phyloP scores from a whole-genome alignment of 208 protist genomes.

The Trypanosoma cruzi region DNA sequence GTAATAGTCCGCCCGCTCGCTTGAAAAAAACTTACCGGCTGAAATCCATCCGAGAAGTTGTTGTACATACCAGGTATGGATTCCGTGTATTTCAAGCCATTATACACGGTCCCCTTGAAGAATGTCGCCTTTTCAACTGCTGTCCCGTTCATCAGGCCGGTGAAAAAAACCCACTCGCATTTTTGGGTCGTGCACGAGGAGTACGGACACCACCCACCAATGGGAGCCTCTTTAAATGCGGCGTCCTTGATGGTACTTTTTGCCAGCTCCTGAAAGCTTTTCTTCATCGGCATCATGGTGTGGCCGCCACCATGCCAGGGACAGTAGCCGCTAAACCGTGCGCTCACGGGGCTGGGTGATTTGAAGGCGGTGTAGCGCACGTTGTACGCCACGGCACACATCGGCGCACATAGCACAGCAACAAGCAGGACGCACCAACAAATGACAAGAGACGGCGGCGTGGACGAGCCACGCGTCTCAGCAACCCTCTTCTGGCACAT shows the following conservation, averaged over 20 bases:
- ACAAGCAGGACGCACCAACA: constrained; percentile 10
- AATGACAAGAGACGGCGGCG: not conserved
- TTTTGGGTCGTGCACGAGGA: constrained; percentile 37
- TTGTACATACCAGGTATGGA: constrained; percentile 21
- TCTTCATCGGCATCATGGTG: constrained; percentile 66
- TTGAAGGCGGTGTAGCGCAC: constrained; percentile 40
- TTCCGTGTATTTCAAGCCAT: constrained; percentile 16
- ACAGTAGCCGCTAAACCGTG: constrained; percentile 38
- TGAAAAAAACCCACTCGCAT: constrained; percentile 61
- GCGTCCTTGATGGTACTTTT: constrained; percentile 18
- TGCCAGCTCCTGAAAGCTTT: constrained; percentile 33
- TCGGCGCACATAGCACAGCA: constrained; percentile 19
- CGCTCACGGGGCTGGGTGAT: constrained; percentile 13
- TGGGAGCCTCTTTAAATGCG: constrained; percentile 36
- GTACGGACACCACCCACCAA: constrained; percentile 47
- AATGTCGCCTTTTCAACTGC: constrained; percentile 44
- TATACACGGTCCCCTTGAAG: constrained; percentile 49
- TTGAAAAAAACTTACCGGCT: not conserved
- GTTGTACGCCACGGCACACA: constrained; percentile 32
- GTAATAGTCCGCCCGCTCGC: not conserved
- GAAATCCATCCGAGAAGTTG: constrained; percentile 1
- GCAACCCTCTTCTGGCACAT: not conserved
- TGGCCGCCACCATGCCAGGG: constrained; percentile 31
- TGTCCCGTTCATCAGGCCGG: constrained; percentile 48
- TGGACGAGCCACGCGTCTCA: not conserved